Evolutionary conservation across 2,329 filamentous ascomycete genomes (phyloP).

Genomic region (Sarocladium strictum): DNA sequence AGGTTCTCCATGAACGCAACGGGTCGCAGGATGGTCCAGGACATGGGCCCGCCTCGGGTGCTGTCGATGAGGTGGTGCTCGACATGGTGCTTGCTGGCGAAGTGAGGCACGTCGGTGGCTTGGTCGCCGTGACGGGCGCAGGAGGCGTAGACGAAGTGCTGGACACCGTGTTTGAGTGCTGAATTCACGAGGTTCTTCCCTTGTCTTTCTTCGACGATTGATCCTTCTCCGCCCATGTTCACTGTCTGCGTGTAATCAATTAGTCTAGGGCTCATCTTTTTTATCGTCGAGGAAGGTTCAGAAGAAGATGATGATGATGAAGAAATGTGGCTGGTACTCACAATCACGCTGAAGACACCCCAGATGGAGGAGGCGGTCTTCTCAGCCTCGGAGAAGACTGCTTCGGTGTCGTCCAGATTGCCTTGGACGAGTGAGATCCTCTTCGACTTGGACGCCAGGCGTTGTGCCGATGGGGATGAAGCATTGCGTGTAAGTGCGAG

Average conservation of each 20-base stretch:
- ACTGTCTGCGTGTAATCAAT: not conserved
- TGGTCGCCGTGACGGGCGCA: slow-evolving; percentile 54
- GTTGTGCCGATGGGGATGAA: slow-evolving; percentile 42
- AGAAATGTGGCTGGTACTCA: too few relatives aligned
- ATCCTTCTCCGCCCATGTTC: slow-evolving; percentile 12
- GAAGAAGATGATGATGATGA: too few relatives aligned
- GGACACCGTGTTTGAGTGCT: slow-evolving; percentile 45
- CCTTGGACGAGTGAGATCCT: slow-evolving; percentile 52
- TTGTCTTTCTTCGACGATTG: slow-evolving; percentile 28
- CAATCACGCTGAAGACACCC: slow-evolving; percentile 58
- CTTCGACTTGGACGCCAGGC: slow-evolving; percentile 36
- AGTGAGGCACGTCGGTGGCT: slow-evolving; percentile 53
- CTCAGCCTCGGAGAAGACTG: slow-evolving; percentile 41
- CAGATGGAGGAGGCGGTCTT: slow-evolving; percentile 32
- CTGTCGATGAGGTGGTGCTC: slow-evolving; percentile 51
- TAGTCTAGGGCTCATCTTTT: too few relatives aligned
- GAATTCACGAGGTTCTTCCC: slow-evolving; percentile 52
- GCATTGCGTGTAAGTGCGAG: slow-evolving; percentile 55
- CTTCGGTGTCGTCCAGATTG: slow-evolving; percentile 43
- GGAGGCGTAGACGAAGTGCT: slow-evolving; percentile 55
- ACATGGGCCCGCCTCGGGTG: slow-evolving; percentile 22
- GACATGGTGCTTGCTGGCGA: slow-evolving; percentile 52
- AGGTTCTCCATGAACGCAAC: slow-evolving; percentile 37
- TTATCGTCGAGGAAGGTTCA: too few relatives aligned
- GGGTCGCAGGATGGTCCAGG: slow-evolving; percentile 31